phyloP scores from a whole-genome alignment of 148 eudicot species.

The Camellia japonica region DNA sequence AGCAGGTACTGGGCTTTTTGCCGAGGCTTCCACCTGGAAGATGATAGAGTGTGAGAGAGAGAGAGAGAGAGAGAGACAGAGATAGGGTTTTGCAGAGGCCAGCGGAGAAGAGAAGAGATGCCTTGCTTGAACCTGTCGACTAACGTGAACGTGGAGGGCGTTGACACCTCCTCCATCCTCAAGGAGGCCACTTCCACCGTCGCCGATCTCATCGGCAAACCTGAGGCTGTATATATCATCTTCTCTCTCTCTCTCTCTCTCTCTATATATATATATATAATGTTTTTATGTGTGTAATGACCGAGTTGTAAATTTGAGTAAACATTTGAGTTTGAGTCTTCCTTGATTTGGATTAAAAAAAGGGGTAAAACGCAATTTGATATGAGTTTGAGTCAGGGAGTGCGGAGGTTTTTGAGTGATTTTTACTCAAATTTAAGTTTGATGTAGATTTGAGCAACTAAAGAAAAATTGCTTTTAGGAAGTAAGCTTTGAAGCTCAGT shows the following conservation, averaged over 20 bases:
- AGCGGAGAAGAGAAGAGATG: constrained; percentile 36
- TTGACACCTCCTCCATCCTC: constrained; percentile 80
- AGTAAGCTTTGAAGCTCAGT: too few species aligned
- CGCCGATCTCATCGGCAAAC: constrained; percentile 77
- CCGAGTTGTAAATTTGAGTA: too few species aligned
- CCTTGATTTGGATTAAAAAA: too few species aligned
- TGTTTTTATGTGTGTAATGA: background rate
- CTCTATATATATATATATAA: background rate
- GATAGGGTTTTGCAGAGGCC: background rate
- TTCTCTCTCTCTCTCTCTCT: constrained; percentile 17
- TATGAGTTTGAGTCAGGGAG: too few species aligned
- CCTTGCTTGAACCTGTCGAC: constrained; percentile 87
- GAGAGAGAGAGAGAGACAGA: background rate
- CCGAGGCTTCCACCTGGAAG: too few species aligned
- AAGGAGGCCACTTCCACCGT: constrained; percentile 78
- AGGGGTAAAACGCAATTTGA: too few species aligned
- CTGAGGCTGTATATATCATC: constrained; percentile 44
- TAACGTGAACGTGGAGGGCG: constrained; percentile 76
- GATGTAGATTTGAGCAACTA: background rate
- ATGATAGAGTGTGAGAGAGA: too few species aligned
- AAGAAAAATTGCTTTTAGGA: too few species aligned
- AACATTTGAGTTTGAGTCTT: too few species aligned
- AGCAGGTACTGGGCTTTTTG: too few species aligned
- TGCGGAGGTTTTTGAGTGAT: too few species aligned
- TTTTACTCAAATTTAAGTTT: background rate